These are phyloP conservation scores for Vachellia pachyceras DNA, from an alignment of 306 rosid species.

Conservation along the genomic window DNA sequence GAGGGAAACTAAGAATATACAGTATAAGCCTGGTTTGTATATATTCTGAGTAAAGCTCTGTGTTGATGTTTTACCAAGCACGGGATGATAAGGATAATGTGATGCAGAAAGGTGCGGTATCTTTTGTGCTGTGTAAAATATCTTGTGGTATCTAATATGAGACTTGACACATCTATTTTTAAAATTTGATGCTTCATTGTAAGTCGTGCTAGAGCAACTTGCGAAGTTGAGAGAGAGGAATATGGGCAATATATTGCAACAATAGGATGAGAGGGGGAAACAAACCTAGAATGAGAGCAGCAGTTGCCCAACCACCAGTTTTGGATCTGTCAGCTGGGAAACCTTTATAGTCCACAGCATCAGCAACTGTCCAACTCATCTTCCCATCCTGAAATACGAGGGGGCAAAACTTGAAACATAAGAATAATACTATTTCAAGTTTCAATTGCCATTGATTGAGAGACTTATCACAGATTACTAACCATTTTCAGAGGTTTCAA, in stretches of 20 bases:
- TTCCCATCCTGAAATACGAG: constrained; percentile 63
- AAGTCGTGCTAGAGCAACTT: background rate
- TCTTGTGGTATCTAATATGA: background rate
- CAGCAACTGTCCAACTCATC: constrained; percentile 68
- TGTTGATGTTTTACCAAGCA: background rate
- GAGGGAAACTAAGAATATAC: background rate
- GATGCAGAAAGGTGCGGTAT: background rate
- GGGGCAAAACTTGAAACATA: background rate
- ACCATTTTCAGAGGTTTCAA: constrained; percentile 47
- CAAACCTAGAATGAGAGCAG: constrained; percentile 81
- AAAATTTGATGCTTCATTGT: background rate
- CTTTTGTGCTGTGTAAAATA: background rate
- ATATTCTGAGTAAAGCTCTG: background rate
- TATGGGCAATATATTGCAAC: background rate
- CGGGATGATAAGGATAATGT: background rate
- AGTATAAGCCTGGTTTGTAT: background rate
- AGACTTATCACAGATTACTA: constrained; percentile 28
- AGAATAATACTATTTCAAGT: constrained; percentile 21
- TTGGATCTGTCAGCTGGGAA: constrained; percentile 73
- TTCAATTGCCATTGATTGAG: constrained; percentile 23
- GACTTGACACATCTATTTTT: background rate
- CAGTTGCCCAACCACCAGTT: constrained; percentile 93
- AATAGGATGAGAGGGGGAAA: background rate
- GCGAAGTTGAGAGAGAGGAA: background rate
- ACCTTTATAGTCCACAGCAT: constrained; percentile 82